Conservation (phyloP, 2,329 filamentous ascomycete species). For the Mycosphaerelloides madeirae region DNA sequence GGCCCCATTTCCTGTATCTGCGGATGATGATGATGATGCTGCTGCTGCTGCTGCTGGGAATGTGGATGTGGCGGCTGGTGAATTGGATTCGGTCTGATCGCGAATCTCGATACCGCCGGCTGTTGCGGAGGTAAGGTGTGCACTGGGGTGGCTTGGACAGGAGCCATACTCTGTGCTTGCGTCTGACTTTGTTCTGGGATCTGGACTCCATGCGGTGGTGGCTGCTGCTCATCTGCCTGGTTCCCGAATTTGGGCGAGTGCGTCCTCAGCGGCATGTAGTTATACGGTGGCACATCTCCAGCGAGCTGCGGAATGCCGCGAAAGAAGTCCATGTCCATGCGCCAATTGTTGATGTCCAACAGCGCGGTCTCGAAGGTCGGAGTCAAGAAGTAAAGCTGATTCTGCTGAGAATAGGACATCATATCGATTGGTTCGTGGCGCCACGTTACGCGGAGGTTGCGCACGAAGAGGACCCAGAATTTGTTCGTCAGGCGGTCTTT, state of each 20-base stretch:
- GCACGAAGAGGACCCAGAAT: slow-evolving; percentile 17
- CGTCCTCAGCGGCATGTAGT: slow-evolving; percentile 18
- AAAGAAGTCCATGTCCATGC: slow-evolving; percentile 22
- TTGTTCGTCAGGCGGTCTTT: slow-evolving; percentile 19
- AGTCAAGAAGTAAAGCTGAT: slow-evolving; percentile 16
- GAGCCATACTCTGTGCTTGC: too few species aligned
- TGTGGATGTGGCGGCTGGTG: too few species aligned
- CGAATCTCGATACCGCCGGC: too few species aligned
- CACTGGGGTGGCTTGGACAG: too few species aligned
- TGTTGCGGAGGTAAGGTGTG: too few species aligned
- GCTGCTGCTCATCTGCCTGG: neutral
- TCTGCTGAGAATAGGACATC: slow-evolving; percentile 10
- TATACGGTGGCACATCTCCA: slow-evolving; percentile 18
- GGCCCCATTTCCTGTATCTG: neutral
- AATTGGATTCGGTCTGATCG: too few species aligned
- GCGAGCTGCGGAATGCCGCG: slow-evolving; percentile 17
- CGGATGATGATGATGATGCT: neutral
- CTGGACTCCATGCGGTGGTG: neutral
- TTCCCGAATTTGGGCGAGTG: slow-evolving; percentile 16
- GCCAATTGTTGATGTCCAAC: slow-evolving; percentile 19
- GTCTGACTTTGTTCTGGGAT: too few species aligned
- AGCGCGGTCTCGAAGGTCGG: slow-evolving; percentile 15
- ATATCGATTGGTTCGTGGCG: slow-evolving; percentile 18
- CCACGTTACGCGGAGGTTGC: slow-evolving; percentile 18
- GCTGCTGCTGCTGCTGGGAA: neutral